Conservation (phyloP, 2,329 filamentous ascomycete species). For the Stemphylium lycopersici region DNA sequence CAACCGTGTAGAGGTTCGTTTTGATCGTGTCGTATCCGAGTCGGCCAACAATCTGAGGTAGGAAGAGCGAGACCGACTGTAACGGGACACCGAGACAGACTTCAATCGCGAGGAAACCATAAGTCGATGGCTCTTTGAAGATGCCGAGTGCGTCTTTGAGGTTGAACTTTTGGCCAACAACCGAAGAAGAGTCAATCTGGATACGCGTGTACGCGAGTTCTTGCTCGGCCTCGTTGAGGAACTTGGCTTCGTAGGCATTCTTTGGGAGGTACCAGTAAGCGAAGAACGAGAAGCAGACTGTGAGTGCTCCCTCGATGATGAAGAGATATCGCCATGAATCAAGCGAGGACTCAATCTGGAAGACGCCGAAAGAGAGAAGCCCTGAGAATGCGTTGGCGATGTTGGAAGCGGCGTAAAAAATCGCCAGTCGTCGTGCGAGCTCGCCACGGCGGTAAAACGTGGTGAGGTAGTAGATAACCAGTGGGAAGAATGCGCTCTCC, state of each 20-base stretch:
- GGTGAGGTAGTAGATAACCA: constrained; percentile 67
- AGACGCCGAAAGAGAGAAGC: constrained; percentile 65
- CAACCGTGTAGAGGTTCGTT: constrained; percentile 82
- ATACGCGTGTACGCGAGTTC: constrained; percentile 74
- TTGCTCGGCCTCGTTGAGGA: constrained; percentile 70
- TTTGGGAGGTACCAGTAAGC: constrained; percentile 73
- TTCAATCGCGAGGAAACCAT: constrained; percentile 62
- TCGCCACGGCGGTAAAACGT: constrained; percentile 74
- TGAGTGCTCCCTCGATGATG: constrained; percentile 64
- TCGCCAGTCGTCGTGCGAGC: constrained; percentile 70
- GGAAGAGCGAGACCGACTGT: constrained; percentile 62
- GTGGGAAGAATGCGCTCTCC: constrained; percentile 72
- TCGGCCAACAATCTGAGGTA: constrained; percentile 63
- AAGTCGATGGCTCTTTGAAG: constrained; percentile 61
- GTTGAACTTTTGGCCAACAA: constrained; percentile 63
- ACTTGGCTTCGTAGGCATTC: constrained; percentile 67
- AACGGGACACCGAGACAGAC: constrained; percentile 66
- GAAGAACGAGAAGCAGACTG: constrained; percentile 66
- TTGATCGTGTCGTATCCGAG: constrained; percentile 63
- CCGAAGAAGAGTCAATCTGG: constrained; percentile 73
- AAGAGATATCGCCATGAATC: constrained; percentile 70
- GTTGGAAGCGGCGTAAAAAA: constrained; percentile 78
- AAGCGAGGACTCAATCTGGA: constrained; percentile 61
- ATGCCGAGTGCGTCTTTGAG: constrained; percentile 59
- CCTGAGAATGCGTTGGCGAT: constrained; percentile 73